phyloP scores from a whole-genome alignment of 805 yeast genomes.

The Maudiozyma pseudohumilis region DNA sequence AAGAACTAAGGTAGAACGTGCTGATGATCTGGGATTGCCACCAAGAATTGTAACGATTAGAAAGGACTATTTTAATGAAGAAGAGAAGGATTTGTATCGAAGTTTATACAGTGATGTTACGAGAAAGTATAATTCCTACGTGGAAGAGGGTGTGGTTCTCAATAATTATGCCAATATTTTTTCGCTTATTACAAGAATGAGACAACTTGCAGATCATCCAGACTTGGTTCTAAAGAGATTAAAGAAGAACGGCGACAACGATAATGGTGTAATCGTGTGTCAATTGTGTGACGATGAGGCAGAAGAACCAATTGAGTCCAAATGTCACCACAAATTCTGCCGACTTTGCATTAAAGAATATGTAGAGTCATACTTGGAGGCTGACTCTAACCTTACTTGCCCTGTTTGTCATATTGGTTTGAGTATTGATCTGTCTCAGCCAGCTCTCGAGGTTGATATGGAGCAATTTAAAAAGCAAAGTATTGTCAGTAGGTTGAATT shows the following conservation, averaged over 20 bases:
- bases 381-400: slow-evolving; percentile 53
- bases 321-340: slow-evolving; percentile 90
- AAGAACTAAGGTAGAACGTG: slow-evolving; percentile 90
- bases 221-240: slow-evolving; percentile 79
- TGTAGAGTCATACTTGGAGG: slow-evolving; percentile 61
- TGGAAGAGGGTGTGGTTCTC: slow-evolving; percentile 90
- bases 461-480: slow-evolving; percentile 46
- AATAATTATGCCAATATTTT: slow-evolving; percentile 96
- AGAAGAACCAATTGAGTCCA: slow-evolving; percentile 91
- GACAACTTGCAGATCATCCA: slow-evolving; percentile 97
- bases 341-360: slow-evolving; percentile 88
- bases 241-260: slow-evolving; percentile 30
- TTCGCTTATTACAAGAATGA: slow-evolving; percentile 91
- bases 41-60: slow-evolving; percentile 90
- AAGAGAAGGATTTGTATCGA: slow-evolving; percentile 86
- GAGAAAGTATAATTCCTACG: slow-evolving; percentile 83
- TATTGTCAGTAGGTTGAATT: slow-evolving; percentile 78
- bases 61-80: slow-evolving; percentile 81
- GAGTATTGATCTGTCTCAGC: slow-evolving; percentile 81
- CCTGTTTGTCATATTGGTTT: slow-evolving; percentile 95
- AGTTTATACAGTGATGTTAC: slow-evolving; percentile 79
- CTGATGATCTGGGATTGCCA: slow-evolving; percentile 95
- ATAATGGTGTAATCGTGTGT: slow-evolving; percentile 55
- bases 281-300: slow-evolving; percentile 96
- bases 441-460: slow-evolving; percentile 59